phyloP scores from a whole-genome alignment of 139 green algal genomes.

The Chlamydomonas schloesseri region DNA sequence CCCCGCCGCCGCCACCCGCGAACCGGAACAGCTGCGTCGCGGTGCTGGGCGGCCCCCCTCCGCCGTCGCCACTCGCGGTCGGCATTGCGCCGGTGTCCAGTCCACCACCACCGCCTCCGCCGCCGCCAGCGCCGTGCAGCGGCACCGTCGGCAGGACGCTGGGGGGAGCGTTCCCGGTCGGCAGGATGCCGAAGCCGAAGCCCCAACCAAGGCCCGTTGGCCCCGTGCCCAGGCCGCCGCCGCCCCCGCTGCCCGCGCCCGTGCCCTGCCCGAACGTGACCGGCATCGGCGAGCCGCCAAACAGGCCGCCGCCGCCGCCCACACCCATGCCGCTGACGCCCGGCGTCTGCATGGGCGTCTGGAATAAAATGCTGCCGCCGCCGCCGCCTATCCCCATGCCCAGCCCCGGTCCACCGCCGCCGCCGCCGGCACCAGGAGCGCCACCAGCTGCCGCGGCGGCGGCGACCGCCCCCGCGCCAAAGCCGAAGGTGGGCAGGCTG shows the following conservation, averaged over 20 bases:
- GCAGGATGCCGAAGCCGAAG: background rate
- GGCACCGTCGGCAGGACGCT: background rate
- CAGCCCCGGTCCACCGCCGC: background rate
- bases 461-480: background rate
- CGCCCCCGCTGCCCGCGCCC: background rate
- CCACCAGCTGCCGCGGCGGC: background rate
- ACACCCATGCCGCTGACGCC: background rate
- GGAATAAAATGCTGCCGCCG: background rate
- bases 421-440: too few species aligned
- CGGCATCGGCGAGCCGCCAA: background rate
- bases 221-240: background rate
- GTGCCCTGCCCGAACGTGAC: background rate
- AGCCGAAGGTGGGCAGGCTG: background rate
- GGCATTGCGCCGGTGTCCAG: background rate
- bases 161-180: background rate
- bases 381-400: too few species aligned
- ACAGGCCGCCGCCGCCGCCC: background rate
- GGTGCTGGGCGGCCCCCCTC: background rate
- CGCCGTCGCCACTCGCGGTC: background rate
- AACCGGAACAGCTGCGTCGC: background rate
- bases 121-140: background rate
- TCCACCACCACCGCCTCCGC: background rate
- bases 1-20: background rate
- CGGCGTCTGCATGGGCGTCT: conserved; percentile 11
- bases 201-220: background rate